A percentile compares a stretch with the other conserved stretches of the same genome.
These are phyloP conservation scores for Domatiomyces catenatus DNA, from an alignment of 2,329 filamentous ascomycete species.

Conservation along the genomic window DNA sequence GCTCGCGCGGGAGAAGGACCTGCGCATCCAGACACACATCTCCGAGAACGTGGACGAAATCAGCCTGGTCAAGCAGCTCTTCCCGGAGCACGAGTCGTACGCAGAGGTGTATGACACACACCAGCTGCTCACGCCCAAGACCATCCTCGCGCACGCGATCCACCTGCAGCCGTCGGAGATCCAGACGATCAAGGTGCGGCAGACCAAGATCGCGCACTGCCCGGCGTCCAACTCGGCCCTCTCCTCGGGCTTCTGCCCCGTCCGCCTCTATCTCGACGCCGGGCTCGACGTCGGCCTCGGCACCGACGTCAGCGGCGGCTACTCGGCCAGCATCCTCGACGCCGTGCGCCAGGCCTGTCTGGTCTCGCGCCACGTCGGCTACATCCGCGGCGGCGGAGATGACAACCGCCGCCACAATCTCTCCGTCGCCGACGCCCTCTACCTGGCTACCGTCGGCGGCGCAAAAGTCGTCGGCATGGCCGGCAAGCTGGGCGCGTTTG, in stretches of 20 bases:
- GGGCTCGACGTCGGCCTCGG: constrained; percentile 72
- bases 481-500: constrained; percentile 61
- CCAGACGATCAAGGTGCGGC: constrained; percentile 42
- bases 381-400: constrained; percentile 16
- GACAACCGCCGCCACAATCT: constrained; percentile 17
- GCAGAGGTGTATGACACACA: constrained; percentile 62
- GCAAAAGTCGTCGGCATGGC: constrained; percentile 64
- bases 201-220: constrained; percentile 65
- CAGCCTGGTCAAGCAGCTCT: constrained; percentile 52
- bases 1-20: constrained; percentile 46
- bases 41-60: constrained; percentile 68
- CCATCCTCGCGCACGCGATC: constrained; percentile 73
- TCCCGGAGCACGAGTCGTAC: constrained; percentile 51
- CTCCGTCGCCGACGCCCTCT: constrained; percentile 68
- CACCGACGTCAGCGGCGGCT: constrained; percentile 83
- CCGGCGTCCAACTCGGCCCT: constrained; percentile 74
- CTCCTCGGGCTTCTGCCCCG: constrained; percentile 60
- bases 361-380: constrained; percentile 58
- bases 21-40: constrained; percentile 67
- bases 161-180: constrained; percentile 57
- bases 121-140: constrained; percentile 54
- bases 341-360: constrained; percentile 68
- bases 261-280: constrained; percentile 57
- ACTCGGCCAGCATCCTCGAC: constrained; percentile 65
- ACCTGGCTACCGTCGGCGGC: constrained; percentile 75